Evolutionary conservation across 2,329 filamentous ascomycete genomes (phyloP).

Genomic region (Curvularia hawaiiensis): DNA sequence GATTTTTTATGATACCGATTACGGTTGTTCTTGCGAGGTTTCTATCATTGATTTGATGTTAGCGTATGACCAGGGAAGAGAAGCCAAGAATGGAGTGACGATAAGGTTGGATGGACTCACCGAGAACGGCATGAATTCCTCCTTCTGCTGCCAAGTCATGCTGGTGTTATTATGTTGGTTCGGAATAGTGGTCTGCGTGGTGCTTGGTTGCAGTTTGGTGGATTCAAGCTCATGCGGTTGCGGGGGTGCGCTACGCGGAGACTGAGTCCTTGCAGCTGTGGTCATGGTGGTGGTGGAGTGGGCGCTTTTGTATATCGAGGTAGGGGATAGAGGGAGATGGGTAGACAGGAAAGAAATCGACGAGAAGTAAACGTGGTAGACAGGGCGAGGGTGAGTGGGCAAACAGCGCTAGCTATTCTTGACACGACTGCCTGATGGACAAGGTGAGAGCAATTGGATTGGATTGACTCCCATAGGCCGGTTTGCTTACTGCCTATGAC

Average conservation of each 20-base stretch:
- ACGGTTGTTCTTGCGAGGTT: conserved; percentile 4
- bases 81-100: not conserved
- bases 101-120: conserved; percentile 23
- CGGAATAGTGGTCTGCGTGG: not conserved
- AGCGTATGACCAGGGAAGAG: not conserved
- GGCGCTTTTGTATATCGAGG: not conserved
- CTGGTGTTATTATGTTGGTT: conserved; percentile 2
- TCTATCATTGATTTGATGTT: conserved; percentile 6
- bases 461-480: not conserved
- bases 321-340: not conserved
- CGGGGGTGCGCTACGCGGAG: conserved; percentile 5
- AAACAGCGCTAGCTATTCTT: not conserved
- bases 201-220: not conserved
- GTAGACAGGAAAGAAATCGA: not conserved
- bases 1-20: conserved; percentile 10
- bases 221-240: not conserved
- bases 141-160: conserved; percentile 30
- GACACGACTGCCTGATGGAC: not conserved
- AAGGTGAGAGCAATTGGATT: not conserved
- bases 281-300: conserved; percentile 3
- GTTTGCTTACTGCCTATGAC: not conserved
- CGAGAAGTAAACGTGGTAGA: too few relatives aligned
- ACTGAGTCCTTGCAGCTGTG: conserved; percentile 6
- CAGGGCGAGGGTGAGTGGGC: too few relatives aligned
- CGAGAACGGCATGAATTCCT: conserved; percentile 9